Base-by-base conservation (phyloP, 1,284 basidiomycete genomes). In the Ustilago curta region DNA sequence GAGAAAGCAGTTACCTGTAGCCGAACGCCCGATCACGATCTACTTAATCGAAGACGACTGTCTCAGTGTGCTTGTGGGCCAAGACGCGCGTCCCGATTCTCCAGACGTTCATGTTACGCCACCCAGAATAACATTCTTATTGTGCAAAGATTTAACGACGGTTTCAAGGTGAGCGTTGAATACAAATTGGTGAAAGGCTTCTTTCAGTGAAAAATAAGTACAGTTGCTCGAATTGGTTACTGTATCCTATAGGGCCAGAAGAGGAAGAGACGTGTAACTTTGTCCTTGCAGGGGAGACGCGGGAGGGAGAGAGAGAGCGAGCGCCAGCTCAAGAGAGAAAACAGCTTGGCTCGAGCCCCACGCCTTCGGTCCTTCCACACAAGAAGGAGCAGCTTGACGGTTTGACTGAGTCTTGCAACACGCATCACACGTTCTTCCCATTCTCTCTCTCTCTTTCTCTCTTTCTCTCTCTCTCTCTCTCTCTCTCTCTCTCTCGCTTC, bases 221-320 rank as follows among this genome's bases (percentile, higher is more conserved):
- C n/a, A n/a, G n/a, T n/a, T n/a, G n/a, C n/a, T n/a, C n/a, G n/a
- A n/a, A n/a, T n/a, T n/a, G n/a, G n/a, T n/a, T n/a, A n/a, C n/a
- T n/a, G n/a, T n/a, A n/a, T n/a, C n/a, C n/a, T n/a, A n/a, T n/a
- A n/a, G n/a, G n/a, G n/a, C n/a, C n/a, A n/a, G n/a, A n/a, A n/a
- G n/a, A n/a, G n/a, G n/a, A 32, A 21, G 19, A 50, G 50, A 51
- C 50, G 50, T 51, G 50, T 51, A 51, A 39, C 47, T 25, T n/a
- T 25, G 4, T 9, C 11, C 31, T 19, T 25, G 18, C 23, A 23
- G 35, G 21, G 21, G 3, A 29, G 4, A 8, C 31, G 39, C 21
- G 50, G 50, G 50, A 51, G 35, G 7, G n/a, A n/a, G n/a, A n/a
- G n/a, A n/a, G n/a, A n/a, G n/a, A n/a, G n/a, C n/a, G n/a, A 51